phyloP scores from a whole-genome alignment of 495 filamentous ascomycete species.

The Penicillium canariense region DNA sequence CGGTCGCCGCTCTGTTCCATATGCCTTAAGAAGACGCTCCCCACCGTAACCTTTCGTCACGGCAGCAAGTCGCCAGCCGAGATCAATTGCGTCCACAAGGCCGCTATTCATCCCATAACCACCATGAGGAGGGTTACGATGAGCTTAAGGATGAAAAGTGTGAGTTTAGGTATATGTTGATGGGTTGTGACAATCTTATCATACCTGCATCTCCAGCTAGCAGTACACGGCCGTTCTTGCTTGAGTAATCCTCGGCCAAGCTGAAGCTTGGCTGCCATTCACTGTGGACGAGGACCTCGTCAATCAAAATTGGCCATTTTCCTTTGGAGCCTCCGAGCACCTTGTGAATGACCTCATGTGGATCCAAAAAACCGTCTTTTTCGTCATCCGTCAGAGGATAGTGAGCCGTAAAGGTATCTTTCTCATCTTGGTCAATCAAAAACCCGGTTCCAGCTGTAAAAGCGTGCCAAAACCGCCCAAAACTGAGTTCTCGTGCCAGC shows the following conservation, averaged over 20 bases:
- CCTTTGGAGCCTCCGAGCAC: conserved; percentile 22
- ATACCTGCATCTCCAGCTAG: conserved; percentile 56
- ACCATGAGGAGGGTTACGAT: conserved; percentile 48
- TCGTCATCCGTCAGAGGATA: conserved; percentile 6
- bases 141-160: too few species aligned
- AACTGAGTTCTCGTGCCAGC: conserved; percentile 14
- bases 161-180: too few species aligned
- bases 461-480: conserved; percentile 32
- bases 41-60: conserved; percentile 26
- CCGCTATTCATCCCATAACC: conserved; percentile 38
- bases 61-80: conserved; percentile 32
- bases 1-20: conserved; percentile 24
- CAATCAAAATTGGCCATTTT: conserved; percentile 23
- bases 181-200: too few species aligned
- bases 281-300: conserved; percentile 28
- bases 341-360: conserved; percentile 20
- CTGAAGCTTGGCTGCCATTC: conserved; percentile 14
- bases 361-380: conserved; percentile 9
- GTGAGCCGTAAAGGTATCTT: conserved; percentile 33
- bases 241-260: conserved; percentile 1
- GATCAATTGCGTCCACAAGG: conserved; percentile 27
- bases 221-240: conserved; percentile 31
- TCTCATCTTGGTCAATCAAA: conserved; percentile 31
- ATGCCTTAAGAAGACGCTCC: conserved; percentile 15
- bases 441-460: conserved; percentile 18